Evolutionary conservation across 2,329 filamentous ascomycete species (phyloP), one percentile per base, ranked within the genome.

Genomic region (Byssothecium circinans): DNA sequence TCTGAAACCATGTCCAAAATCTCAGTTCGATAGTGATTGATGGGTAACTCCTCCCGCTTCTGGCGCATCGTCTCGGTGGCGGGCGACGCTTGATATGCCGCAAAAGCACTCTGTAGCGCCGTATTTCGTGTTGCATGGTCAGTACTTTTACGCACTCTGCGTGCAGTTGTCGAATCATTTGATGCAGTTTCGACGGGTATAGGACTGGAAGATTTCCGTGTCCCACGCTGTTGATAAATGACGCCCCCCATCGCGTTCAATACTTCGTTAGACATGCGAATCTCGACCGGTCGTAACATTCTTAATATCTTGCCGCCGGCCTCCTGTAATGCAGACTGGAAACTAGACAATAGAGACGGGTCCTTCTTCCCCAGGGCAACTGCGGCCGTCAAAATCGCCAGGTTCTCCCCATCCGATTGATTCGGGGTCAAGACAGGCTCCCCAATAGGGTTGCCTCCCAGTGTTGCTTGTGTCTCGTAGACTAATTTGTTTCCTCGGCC

Each of bases 11-110:
- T 30, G 8, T 47, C 39, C 27, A 47, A 34, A 19, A 43, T 38
- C 17, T 39, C 22, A 15, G 39, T 25, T 33, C 33, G 27, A 32
- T 47, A 25, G 10, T 39, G 45, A 25, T 41, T 47, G 12, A 47
- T 47, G 27, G 45, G 45, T n/a, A 47, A 38, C 18, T 41, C 39
- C 25, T 41, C 39, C 36, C 18, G 41, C 38, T 22, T 37, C 30
- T 34, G 18, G 22, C 39, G 45, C 29, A 43, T 30, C n/a, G 27
- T 19, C 14, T 25, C 34, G 8, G 38, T 43, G 8, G 6, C 7
- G n/a, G 45, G 23, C 25, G 35, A 37, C 19, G 23, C 19, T 39
- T 42, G 40, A n/a, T 42, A 42, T 7, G 5, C 20, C n/a, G n/a
- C 17, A 15, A 33, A 33, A 33, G 40, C 40, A 17, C 33, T n/a